phyloP scores from a whole-genome alignment of 2,329 filamentous ascomycete species.

The Xylariomycetidae sp. region DNA sequence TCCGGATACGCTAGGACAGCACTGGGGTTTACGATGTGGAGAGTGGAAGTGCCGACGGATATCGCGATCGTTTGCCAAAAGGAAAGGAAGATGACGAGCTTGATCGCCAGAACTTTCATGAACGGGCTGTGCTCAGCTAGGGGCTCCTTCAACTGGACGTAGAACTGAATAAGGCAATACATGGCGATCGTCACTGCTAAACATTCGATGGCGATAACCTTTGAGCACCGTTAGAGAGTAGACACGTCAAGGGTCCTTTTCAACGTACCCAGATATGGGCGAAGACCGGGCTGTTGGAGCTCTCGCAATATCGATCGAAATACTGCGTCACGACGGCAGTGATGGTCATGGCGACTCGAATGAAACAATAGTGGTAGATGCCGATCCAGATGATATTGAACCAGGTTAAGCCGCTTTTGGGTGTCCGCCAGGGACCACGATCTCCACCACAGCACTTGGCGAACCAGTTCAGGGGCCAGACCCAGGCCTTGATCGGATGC shows the following conservation, averaged over 20 bases:
- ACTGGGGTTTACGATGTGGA: slow-evolving; percentile 59
- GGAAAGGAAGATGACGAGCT: slow-evolving; percentile 84
- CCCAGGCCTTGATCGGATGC: slow-evolving; percentile 64
- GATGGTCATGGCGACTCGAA: slow-evolving; percentile 74
- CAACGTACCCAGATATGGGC: slow-evolving; percentile 73
- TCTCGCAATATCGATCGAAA: slow-evolving; percentile 69
- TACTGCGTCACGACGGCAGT: slow-evolving; percentile 70
- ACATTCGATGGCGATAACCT: slow-evolving; percentile 65
- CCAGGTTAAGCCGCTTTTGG: slow-evolving; percentile 78
- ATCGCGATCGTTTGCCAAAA: slow-evolving; percentile 72
- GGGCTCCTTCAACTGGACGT: slow-evolving; percentile 67
- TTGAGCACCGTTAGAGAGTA: slow-evolving; percentile 3
- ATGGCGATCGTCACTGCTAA: slow-evolving; percentile 75
- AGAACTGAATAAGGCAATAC: slow-evolving; percentile 86
- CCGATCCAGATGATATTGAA: slow-evolving; percentile 84
- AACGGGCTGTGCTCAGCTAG: slow-evolving; percentile 68
- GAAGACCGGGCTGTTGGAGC: slow-evolving; percentile 71
- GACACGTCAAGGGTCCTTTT: too few relatives aligned
- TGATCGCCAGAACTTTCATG: slow-evolving; percentile 80
- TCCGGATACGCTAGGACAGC: slow-evolving; percentile 65
- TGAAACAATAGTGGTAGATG: slow-evolving; percentile 82
- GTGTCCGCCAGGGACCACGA: slow-evolving; percentile 66
- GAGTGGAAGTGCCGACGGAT: slow-evolving; percentile 49
- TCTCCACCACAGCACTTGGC: slow-evolving; percentile 67
- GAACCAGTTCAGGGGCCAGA: slow-evolving; percentile 67